Evolutionary conservation across 129 eudicot species (phyloP), one percentile per base, ranked within the genome.

Genomic region (Mikania micrantha): DNA sequence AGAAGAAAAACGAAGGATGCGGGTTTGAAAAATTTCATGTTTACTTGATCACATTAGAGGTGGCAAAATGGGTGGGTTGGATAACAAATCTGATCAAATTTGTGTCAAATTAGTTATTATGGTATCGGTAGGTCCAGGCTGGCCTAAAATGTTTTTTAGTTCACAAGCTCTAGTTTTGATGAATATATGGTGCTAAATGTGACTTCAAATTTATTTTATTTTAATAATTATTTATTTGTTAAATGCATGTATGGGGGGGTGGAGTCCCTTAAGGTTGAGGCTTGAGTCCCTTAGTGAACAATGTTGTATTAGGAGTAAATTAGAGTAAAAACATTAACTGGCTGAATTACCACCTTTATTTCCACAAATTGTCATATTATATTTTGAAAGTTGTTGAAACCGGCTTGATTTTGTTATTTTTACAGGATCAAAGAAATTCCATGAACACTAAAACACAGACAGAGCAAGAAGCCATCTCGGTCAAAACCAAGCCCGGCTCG

Each of bases 401-500:
- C 19, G 27, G 44, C 29, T 58, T 41, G 9, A 0, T 57, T 45
- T 74, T 57, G 72, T 50, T 27, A 35, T 70, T 19, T 39, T 70
- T 11, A 58, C 84, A 94, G 99, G 99, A 94, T 63, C 96, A 86
- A 73, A 87, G 82, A 94, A 94, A 80, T 93, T 82, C 68, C 89
- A 84, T 29, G 97, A 90, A 52, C 96, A 84, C 72, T 5, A 80
- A 71, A 77, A 65, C 76, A 85, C 88, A 36, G 97, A 85, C 88
- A 36, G 97, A 89, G 17, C 96, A 80, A 67, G 96, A 92, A 71
- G 49, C 86, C 2, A 65, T 72, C 20, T 84, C 85, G 88, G 21
- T 75, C 95, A 74, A 94, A 79, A 68, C 95, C 99, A 65, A 94
- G 94, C 87, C 97, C 99, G 2, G 96, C 86, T 39, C 84, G 93